These are phyloP conservation scores for Fusarium oxysporum DNA, from an alignment of 2,329 filamentous ascomycete genomes.

Conservation along the genomic window DNA sequence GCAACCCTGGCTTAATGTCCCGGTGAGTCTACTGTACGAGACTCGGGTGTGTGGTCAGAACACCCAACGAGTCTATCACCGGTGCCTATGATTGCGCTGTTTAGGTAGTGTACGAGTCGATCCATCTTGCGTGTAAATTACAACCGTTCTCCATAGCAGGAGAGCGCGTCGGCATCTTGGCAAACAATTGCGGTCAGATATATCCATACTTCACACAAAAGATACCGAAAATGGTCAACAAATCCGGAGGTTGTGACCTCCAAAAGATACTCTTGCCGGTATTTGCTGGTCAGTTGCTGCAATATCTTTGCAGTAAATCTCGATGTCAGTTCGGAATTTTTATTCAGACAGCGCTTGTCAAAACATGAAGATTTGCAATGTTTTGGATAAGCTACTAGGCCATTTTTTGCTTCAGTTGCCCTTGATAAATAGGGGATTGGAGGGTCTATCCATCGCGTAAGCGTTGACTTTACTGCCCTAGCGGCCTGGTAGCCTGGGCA, in stretches of 20 bases:
- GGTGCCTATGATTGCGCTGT: slow-evolving; percentile 15
- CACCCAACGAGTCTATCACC: slow-evolving; percentile 6
- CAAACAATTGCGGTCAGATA: slow-evolving; percentile 3
- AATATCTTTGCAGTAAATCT: not conserved
- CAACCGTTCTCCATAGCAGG: slow-evolving; percentile 1
- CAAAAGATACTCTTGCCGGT: not conserved
- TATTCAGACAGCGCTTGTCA: not conserved
- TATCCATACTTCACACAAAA: not conserved
- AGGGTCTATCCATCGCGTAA: slow-evolving; percentile 13
- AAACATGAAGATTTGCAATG: not conserved
- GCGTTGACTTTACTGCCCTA: not conserved
- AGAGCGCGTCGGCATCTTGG: slow-evolving; percentile 8
- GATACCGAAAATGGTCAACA: not conserved
- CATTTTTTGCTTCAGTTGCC: slow-evolving; percentile 13
- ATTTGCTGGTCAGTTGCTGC: not conserved
- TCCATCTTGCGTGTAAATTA: slow-evolving; percentile 19
- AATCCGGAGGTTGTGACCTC: not conserved
- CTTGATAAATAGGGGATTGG: slow-evolving; percentile 1
- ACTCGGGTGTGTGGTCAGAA: not conserved
- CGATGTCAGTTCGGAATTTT: not conserved
- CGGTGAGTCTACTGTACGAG: not conserved
- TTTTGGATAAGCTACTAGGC: not conserved
- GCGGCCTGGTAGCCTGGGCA: not conserved
- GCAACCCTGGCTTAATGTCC: slow-evolving; percentile 1
- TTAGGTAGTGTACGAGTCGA: slow-evolving; percentile 23